Base-by-base conservation (phyloP, 768 basidiomycete species). In the Hemileccinum impolitum region DNA sequence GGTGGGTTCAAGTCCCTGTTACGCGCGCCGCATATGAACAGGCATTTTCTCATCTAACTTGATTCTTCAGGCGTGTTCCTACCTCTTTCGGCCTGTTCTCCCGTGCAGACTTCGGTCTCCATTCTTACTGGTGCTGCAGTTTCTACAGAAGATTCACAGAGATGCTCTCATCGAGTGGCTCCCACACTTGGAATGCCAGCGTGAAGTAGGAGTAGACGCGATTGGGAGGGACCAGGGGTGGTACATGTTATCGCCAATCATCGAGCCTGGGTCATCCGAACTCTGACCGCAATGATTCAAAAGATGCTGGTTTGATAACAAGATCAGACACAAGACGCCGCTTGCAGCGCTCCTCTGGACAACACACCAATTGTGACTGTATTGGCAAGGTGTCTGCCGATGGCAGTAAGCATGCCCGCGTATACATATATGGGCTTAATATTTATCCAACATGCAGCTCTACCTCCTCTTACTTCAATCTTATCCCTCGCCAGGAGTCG, bases 281-380 rank as follows among this genome's bases (percentile, higher is more conserved):
- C 73, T 32, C 60, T 89, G 32, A 62, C 75, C 4, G 66, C 65
- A 1, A 63, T 87, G 51, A 61, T 85, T 25, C 65, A 68, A 14
- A 73, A 69, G 41, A 73, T 15, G 2, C 18, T 31, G 31, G 51
- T 34, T 12, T 47, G 18, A 44, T 23, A 21, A 13, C 1, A 26
- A 26, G 18, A 39, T 11, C 54, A 87, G 84, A 65, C 79, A 3
- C 82, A 87, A 61, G 87, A 88, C 63, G 81, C 84, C 0, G 79
- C 69, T 92, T 21, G 85, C 82, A 3, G 75, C 85, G 1, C 67
- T 92, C 10, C 78, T 8, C 80, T 79, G 55, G 87, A 90, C 46
- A 87, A 82, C 45, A 58, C 72, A 0, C 51, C 67, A 5, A 70
- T 88, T 0, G 81, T 85, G 4, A 61, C 53, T 12, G 72, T 70